Conservation (phyloP, 1,284 basidiomycete genomes). For the Porodaedalea pini region DNA sequence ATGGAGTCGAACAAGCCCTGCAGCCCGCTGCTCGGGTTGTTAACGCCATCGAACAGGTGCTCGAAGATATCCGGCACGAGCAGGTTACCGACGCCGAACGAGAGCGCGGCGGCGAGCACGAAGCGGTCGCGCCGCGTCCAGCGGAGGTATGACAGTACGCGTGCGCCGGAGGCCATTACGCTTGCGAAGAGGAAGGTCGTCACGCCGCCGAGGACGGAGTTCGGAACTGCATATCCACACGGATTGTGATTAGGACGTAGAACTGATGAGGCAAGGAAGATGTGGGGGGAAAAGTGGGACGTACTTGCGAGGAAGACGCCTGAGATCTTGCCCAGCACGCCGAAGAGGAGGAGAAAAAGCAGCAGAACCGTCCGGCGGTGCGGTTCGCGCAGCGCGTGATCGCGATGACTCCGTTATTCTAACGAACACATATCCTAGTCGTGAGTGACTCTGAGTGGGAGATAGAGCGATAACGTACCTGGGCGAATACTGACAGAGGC, state of each 20-base stretch:
- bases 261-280: background rate
- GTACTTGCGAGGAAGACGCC: conserved; percentile 72
- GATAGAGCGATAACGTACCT: conserved; percentile 34
- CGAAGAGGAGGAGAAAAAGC: conserved; percentile 70
- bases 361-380: conserved; percentile 70
- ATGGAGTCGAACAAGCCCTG: conserved; percentile 75
- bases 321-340: conserved; percentile 75
- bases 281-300: conserved; percentile 23
- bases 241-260: background rate
- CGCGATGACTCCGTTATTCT: conserved; percentile 80
- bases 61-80: conserved; percentile 59
- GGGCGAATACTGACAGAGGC: conserved; percentile 78
- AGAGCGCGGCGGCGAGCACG: conserved; percentile 67
- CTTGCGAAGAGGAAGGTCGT: conserved; percentile 59
- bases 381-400: conserved; percentile 77
- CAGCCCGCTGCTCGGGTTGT: conserved; percentile 53
- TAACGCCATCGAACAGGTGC: conserved; percentile 65
- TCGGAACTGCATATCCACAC: conserved; percentile 49
- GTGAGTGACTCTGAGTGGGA: background rate
- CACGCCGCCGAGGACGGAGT: conserved; percentile 79
- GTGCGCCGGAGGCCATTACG: conserved; percentile 65
- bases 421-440: background rate
- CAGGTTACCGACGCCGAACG: conserved; percentile 71
- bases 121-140: conserved; percentile 78
- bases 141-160: conserved; percentile 62